Conservation (phyloP, 371 early-diverging fungal species). For the Mortierella sp. region DNA sequence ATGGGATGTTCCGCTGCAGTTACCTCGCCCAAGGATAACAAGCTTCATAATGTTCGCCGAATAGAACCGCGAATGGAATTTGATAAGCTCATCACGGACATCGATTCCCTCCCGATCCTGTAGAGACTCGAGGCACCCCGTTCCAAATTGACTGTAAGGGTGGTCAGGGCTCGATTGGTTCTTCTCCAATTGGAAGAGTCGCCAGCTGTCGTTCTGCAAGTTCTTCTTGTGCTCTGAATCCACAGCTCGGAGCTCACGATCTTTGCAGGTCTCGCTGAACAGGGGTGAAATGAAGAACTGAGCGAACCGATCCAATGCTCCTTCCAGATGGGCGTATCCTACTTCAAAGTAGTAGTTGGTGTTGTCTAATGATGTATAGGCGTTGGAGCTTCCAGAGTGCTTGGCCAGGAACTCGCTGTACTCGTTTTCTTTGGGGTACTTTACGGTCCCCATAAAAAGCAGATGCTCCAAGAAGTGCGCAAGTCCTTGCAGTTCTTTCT, state of each 20-base stretch:
- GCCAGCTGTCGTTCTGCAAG: conserved; percentile 86
- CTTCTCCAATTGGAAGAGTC: conserved; percentile 88
- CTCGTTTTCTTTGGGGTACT: conserved; percentile 96
- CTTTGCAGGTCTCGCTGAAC: conserved; percentile 87
- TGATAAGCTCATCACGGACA: conserved; percentile 84
- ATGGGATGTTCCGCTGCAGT: background rate
- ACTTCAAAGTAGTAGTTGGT: conserved; percentile 98
- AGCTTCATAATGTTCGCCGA: conserved; percentile 96
- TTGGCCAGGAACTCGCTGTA: conserved; percentile 87
- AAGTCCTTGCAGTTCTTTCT: conserved; percentile 85
- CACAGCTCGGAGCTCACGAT: conserved; percentile 93
- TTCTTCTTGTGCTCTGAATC: conserved; percentile 97
- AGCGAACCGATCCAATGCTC: conserved; percentile 93
- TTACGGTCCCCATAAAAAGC: conserved; percentile 87
- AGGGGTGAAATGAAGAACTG: conserved; percentile 94
- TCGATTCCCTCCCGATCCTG: conserved; percentile 78
- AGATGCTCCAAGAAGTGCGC: conserved; percentile 99
- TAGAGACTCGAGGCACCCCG: conserved; percentile 89
- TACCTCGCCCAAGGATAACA: conserved; percentile 90
- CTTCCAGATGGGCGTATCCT: conserved; percentile 84
- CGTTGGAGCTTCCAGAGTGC: conserved; percentile 96
- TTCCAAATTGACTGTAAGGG: conserved; percentile 89
- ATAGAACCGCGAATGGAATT: conserved; percentile 91
- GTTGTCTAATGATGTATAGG: conserved; percentile 89
- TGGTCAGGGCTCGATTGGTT: conserved; percentile 80